Base-by-base conservation (phyloP, 345 rosid genomes). In the Carallia pectinifolia region DNA sequence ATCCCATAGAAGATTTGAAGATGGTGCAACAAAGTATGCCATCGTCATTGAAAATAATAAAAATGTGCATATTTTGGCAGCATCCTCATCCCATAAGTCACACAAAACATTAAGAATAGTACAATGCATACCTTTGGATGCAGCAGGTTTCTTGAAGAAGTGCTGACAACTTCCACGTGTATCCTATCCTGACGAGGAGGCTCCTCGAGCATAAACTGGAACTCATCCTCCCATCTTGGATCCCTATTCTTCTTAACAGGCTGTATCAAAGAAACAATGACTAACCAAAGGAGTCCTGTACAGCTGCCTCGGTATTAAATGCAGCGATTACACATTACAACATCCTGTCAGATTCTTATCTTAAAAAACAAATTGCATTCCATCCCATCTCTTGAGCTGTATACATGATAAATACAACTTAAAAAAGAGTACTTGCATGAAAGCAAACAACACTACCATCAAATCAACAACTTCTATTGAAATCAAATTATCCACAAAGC, bases 161-260 rank as follows among this genome's bases (percentile, higher is more conserved):
- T 78, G 75, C 98, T 94, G 56, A 79, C 63, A 68, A 94, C 97
- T 86, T 94, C 96, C 58, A 87, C 90, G 19, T 88, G 98, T 38
- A 94, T 39, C 81, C 82, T 94, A 50, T 91, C 95, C 19, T 83
- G 79, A n/a, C 61, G 47, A 1, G 98, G 98, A 62, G 96, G 89
- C 79, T 90, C 96, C 8, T 91, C 98, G 53, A 91, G 80, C 69
- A 78, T 71, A 71, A 89, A 91, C 59, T 82, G 61, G 76, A 94
- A 94, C 66, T 91, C 97, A 76, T 94, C 95, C 52, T 81, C 93
- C 98, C 98, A 94, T 79, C 93, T 90, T 31, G 97, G 98, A 81
- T 91, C 96, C 77, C 98, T 82, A 75, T 82, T 90, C 86, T 94
- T 94, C 89, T 91, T 91, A 63, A 94, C 74, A 13, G 66, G 76